phyloP scores from a whole-genome alignment of 495 filamentous ascomycete genomes.

The Penicillium ucsense region DNA sequence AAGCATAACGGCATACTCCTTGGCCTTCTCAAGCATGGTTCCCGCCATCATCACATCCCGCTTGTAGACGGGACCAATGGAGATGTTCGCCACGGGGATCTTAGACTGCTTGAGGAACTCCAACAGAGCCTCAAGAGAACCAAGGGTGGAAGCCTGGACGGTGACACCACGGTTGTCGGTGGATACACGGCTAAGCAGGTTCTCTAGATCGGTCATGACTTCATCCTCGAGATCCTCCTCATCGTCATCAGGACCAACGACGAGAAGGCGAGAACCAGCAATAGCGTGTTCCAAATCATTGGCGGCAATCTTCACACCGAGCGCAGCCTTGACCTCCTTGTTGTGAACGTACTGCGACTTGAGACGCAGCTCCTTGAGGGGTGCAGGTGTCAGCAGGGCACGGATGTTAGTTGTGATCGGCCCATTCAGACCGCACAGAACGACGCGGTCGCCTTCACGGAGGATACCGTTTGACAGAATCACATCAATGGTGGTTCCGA shows the following conservation, averaged over 20 bases:
- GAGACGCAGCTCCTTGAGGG: conserved; percentile 87
- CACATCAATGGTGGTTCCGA: conserved; percentile 98
- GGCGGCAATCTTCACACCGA: conserved; percentile 98
- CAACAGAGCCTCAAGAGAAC: conserved; percentile 90
- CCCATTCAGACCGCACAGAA: conserved; percentile 90
- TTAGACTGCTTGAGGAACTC: conserved; percentile 92
- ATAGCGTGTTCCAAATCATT: conserved; percentile 95
- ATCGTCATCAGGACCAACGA: conserved; percentile 90
- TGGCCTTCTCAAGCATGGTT: conserved; percentile 92
- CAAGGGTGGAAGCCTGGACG: conserved; percentile 95
- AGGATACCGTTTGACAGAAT: conserved; percentile 94
- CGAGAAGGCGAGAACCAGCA: conserved; percentile 87
- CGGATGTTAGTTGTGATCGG: conserved; percentile 91
- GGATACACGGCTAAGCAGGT: conserved; percentile 79
- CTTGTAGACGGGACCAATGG: conserved; percentile 96
- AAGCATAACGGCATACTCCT: conserved; percentile 96
- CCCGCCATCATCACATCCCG: conserved; percentile 96
- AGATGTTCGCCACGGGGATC: conserved; percentile 95
- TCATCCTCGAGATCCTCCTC: conserved; percentile 95
- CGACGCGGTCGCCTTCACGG: conserved; percentile 86
- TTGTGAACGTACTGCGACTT: conserved; percentile 96
- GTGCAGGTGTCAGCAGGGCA: conserved; percentile 90
- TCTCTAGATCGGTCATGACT: conserved; percentile 90
- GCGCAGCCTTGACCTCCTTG: conserved; percentile 95
- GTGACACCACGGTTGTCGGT: conserved; percentile 88